Evolutionary conservation across 2,329 filamentous ascomycete species (phyloP).

Genomic region (Fusarium irregulare): DNA sequence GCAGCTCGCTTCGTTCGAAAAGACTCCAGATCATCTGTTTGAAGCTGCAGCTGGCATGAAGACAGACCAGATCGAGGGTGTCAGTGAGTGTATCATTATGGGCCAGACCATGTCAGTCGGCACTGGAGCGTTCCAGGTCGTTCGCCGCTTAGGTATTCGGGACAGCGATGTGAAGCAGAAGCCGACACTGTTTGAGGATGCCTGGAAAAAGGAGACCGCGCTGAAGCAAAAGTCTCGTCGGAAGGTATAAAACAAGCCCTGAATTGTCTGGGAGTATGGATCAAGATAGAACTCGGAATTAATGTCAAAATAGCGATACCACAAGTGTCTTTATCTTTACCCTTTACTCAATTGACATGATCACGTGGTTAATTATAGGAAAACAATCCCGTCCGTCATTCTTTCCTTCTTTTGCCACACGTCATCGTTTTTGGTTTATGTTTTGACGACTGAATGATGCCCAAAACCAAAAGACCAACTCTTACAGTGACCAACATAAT

Average conservation of each 20-base stretch:
- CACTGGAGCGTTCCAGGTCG: constrained; percentile 91
- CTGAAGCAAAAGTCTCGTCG: constrained; percentile 38
- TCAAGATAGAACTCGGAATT: constrained; percentile 1
- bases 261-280: not conserved
- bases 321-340: constrained; percentile 3
- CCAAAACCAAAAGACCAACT: not conserved
- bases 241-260: constrained; percentile 17
- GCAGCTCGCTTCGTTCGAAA: constrained; percentile 95
- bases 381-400: constrained; percentile 2
- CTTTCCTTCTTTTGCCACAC: not conserved
- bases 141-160: constrained; percentile 77
- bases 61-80: constrained; percentile 90
- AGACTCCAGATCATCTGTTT: constrained; percentile 97
- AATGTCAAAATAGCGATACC: constrained; percentile 25
- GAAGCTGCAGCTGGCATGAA: constrained; percentile 94
- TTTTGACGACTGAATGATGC: constrained; percentile 1
- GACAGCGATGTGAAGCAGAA: constrained; percentile 67
- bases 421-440: constrained; percentile 2
- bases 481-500: not conserved
- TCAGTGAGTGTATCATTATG: constrained; percentile 98
- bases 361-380: not conserved
- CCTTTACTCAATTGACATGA: not conserved
- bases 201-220: constrained; percentile 58
- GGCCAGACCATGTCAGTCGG: constrained; percentile 93
- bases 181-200: constrained; percentile 78